Evolutionary conservation across 345 rosid genomes (phyloP), one percentile per base, ranked within the genome.

Genomic region (Citrus trifoliata): DNA sequence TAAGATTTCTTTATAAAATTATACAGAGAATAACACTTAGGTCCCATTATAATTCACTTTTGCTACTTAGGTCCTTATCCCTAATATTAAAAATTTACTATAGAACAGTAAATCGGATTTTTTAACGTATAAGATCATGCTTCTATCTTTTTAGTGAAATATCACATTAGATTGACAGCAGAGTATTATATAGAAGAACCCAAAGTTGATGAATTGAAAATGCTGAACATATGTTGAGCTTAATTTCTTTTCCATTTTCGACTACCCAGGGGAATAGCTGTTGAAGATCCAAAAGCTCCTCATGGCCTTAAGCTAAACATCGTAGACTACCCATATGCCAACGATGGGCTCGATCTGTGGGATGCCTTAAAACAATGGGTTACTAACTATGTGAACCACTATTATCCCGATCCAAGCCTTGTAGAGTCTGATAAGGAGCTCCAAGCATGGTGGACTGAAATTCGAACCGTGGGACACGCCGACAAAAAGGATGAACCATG

Each of bases 251-350:
- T 18, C 56, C 56, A 51, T 51, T 51, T 51, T 59, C 24, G 14
- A 14, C 56, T 33, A 16, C 24, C 25, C 2, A 89, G 92, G 81
- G 92, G 92, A n/a, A 35, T 90, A 86, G 94, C 91, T 1, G 83
- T 80, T 12, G 86, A 85, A 53, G 92, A 91, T 73, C 86, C 83
- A 30, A 58, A 73, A 25, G 76, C 84, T 14, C 89, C 90, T 19
- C 86, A 88, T n/a, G 94, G 91, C 30, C 55, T 91, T 21, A 88
- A 82, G 69, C 83, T 91, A 9, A 67, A 85, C 38, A 85, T 91
- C 18, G 83, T 89, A 28, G 92, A 91, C 81, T 89, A 89, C 79
- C 94, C 94, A 1, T 91, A 55, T 53, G 91, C 92, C 7, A 89
- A 75, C 18, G 94, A 91, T 24, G 92, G 94, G 2, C 86, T 90